Evolutionary conservation across 495 filamentous ascomycete species (phyloP), one percentile per base, ranked within the genome.

Genomic region (Melanomma pulvis-pyrius): DNA sequence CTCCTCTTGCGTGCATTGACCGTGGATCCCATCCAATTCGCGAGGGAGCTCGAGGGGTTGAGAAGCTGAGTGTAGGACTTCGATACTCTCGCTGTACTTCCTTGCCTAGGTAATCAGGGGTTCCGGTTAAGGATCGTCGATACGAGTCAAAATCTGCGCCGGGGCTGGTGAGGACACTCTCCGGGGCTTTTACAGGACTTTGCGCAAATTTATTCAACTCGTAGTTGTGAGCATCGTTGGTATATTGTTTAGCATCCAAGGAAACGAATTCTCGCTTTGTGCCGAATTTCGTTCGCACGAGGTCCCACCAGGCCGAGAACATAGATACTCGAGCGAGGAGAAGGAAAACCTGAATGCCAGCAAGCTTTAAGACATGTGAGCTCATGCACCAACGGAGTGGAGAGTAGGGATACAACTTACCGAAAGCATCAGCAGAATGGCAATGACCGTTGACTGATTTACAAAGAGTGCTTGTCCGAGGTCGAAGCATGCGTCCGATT

Each of bases 271-370:
- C 94, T 53, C 79, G 83, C 73, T 79, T 73, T 63, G 63, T 75
- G 62, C 58, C 67, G 60, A 83, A 80, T 61, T 73, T 69, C 22
- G 77, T 68, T 22, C 77, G 76, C 71, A 90, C 77, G 44, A 93
- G 73, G 12, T 93, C 87, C 39, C 82, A 63, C 94, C 94, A 98
- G 57, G 90, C 96, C 17, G 81, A 81, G 54, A 96, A 82, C 86
- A 98, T 96, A 24, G 87, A 88, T 66, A 82, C 85, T 29, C 93
- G 90, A 24, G 87, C 88, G 28, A 96, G 87, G 59, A 98, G 83
- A 26, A 96, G 71, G 61, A 92, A 82, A 63, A 87, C 85, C 88
- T 93, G 96, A 53, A 98, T 80, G 11, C 93, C 93, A 60, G 92
- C 90, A 52, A 91, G 81, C 87, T 90, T 69, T 8, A 58, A 29